Evolutionary conservation across 306 rosid genomes (phyloP).

Genomic region (Crotalaria pallida): DNA sequence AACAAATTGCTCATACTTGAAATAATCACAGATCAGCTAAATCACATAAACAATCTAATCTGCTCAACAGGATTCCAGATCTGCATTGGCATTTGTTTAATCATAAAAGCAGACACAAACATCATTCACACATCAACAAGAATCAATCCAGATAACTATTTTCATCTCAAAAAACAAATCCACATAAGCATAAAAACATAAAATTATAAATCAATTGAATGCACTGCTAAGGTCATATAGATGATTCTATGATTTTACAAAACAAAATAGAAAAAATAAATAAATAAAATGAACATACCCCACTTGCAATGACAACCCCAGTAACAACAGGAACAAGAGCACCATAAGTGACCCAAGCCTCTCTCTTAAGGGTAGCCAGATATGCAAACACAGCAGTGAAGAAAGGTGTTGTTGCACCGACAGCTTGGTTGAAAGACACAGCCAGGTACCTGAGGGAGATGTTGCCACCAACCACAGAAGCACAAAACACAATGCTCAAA

Average conservation of each 20-base stretch:
- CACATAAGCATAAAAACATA: neutral
- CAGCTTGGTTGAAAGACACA: constrained; percentile 92
- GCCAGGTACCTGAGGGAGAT: constrained; percentile 87
- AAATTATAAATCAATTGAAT: neutral
- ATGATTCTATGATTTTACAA: neutral
- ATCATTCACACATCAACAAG: neutral
- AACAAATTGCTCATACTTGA: neutral
- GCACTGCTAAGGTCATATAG: neutral
- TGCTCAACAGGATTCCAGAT: constrained; percentile 34
- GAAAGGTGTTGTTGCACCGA: constrained; percentile 95
- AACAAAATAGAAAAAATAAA: neutral
- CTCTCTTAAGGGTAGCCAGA: constrained; percentile 79
- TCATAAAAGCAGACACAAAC: neutral
- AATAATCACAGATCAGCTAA: constrained; percentile 22
- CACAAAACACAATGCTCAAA: constrained; percentile 84
- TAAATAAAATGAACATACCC: constrained; percentile 49
- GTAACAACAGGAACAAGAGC: constrained; percentile 97
- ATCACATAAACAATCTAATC: neutral
- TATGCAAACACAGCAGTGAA: constrained; percentile 93
- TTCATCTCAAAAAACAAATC: neutral
- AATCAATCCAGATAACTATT: neutral
- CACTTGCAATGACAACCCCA: constrained; percentile 98
- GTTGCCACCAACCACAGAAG: constrained; percentile 91
- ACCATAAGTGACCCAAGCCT: constrained; percentile 89
- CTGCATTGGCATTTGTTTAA: constrained; percentile 32